Base-by-base conservation (phyloP, 1,284 basidiomycete species). In the Trichosporon sp. region DNA sequence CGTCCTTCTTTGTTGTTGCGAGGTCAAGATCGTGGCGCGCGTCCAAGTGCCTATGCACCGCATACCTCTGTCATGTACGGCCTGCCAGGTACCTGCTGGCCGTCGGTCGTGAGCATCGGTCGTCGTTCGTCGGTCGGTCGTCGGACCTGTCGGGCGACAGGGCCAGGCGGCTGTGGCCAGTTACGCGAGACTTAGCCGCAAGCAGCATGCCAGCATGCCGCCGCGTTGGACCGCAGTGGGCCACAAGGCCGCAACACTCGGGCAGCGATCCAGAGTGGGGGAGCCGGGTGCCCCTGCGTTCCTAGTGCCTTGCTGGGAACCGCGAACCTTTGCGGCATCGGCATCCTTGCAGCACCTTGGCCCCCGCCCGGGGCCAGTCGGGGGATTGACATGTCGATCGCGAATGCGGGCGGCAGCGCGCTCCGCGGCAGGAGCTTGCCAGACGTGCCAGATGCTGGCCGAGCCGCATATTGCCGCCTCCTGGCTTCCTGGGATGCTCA, bases 141-240 rank as follows among this genome's bases (percentile, higher is more conserved):
- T 29, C 56, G 27, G 18, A 15, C 27, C 2, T 60, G 56, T 31
- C 56, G 56, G 27, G 27, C 27, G 56, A 31, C 15, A 18, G 27
- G 56, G 27, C 56, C 9, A 31, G 5, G 56, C 56, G 27, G 56
- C 29, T 31, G 27, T n/a, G 56, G 27, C 11, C 56, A 60, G 29
- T 60, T 60, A 60, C 29, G 56, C 56, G 56, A 60, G 56, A 60
- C 56, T 60, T 60, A 60, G 56, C 56, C 56, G 56, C 27, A 29
- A 60, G 53, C 56, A 8, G 56, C 47, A 31, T 60, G 56, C 56
- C 27, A 58, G 53, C 53, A 27, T 58, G 53, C 53, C 53, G 27
- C 53, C 27, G 25, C 27, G 25, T 15, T 18, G 25, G 27, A 9
- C 27, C 13, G 56, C 56, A 29, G 29, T 29, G 27, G 56, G 27